Conservation (phyloP, 2,329 filamentous ascomycete genomes). For the Nigrospora osmanthi region DNA sequence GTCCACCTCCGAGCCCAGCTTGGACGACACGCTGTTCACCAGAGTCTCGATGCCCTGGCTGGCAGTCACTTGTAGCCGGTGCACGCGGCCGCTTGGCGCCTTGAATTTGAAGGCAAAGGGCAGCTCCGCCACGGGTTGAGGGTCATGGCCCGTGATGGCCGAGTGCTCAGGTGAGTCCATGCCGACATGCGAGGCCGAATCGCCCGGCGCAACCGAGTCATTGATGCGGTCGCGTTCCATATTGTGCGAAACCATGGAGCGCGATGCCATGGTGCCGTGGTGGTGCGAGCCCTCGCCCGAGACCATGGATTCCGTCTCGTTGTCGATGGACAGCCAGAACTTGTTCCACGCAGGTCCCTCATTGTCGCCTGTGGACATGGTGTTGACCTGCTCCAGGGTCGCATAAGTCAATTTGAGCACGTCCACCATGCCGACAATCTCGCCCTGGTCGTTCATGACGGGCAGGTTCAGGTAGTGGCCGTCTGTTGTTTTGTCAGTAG, state of each 20-base stretch:
- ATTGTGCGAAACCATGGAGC: slow-evolving; percentile 68
- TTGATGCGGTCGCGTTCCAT: slow-evolving; percentile 55
- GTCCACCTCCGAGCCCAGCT: slow-evolving; percentile 78
- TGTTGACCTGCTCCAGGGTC: slow-evolving; percentile 95
- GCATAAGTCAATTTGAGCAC: slow-evolving; percentile 97
- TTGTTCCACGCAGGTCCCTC: slow-evolving; percentile 99
- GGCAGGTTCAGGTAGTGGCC: slow-evolving; percentile 97
- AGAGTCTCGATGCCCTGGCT: slow-evolving; percentile 75
- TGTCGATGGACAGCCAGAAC: slow-evolving; percentile 94
- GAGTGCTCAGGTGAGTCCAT: slow-evolving; percentile 70
- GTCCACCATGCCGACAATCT: slow-evolving; percentile 99
- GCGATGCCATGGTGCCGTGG: slow-evolving; percentile 56
- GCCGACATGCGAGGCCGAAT: slow-evolving; percentile 90
- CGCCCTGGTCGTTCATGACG: slow-evolving; percentile 94
- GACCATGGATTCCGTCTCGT: slow-evolving; percentile 92
- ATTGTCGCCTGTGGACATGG: slow-evolving; percentile 79
- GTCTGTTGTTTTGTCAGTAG: slow-evolving; percentile 46
- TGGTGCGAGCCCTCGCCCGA: slow-evolving; percentile 82
- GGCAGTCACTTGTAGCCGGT: slow-evolving; percentile 79
- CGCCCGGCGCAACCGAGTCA: slow-evolving; percentile 84
- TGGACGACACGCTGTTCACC: slow-evolving; percentile 67
- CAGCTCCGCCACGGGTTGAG: slow-evolving; percentile 54
- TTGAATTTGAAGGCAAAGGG: slow-evolving; percentile 99
- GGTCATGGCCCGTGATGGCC: slow-evolving; percentile 37
- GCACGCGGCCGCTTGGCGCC: slow-evolving; percentile 87